Evolutionary conservation across 768 basidiomycete genomes (phyloP).

Genomic region (Pilatotrama ljubarskyi): DNA sequence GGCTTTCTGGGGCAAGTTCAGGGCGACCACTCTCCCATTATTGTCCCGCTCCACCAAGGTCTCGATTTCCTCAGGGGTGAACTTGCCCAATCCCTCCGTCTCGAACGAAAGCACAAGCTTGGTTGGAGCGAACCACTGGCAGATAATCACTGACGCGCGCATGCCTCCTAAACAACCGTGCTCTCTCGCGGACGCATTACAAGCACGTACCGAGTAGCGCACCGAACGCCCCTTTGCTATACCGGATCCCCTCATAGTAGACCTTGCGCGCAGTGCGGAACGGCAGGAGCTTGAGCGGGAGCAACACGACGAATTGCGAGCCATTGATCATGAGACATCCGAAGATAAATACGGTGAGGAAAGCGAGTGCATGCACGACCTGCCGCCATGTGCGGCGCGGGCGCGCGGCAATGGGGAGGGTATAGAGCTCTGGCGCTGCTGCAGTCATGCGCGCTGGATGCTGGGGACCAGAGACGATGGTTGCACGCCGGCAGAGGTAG

Average conservation of each 20-base stretch:
- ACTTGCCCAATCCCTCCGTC: constrained; percentile 60
- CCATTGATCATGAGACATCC: constrained; percentile 71
- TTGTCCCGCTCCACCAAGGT: constrained; percentile 55
- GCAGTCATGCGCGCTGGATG: constrained; percentile 7
- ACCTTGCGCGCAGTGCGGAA: constrained; percentile 51
- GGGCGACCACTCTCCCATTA: constrained; percentile 53
- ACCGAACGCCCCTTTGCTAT: constrained; percentile 84
- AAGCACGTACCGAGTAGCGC: constrained; percentile 60
- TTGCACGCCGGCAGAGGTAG: background rate
- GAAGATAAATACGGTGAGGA: constrained; percentile 56
- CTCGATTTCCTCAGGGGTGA: constrained; percentile 61
- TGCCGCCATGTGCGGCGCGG: constrained; percentile 55
- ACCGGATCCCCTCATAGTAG: constrained; percentile 71
- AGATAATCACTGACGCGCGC: constrained; percentile 61
- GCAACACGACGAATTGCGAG: constrained; percentile 69
- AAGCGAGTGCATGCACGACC: constrained; percentile 49
- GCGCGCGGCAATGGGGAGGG: constrained; percentile 54
- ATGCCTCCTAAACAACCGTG: background rate
- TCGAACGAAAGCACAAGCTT: constrained; percentile 73
- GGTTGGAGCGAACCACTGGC: constrained; percentile 82
- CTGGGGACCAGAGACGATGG: background rate
- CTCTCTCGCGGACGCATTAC: background rate
- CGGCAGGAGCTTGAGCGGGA: constrained; percentile 69
- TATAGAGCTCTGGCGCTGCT: constrained; percentile 31
- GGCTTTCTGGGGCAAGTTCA: constrained; percentile 76